Base-by-base conservation (phyloP, 768 basidiomycete species). In the Steccherinum ochraceum region DNA sequence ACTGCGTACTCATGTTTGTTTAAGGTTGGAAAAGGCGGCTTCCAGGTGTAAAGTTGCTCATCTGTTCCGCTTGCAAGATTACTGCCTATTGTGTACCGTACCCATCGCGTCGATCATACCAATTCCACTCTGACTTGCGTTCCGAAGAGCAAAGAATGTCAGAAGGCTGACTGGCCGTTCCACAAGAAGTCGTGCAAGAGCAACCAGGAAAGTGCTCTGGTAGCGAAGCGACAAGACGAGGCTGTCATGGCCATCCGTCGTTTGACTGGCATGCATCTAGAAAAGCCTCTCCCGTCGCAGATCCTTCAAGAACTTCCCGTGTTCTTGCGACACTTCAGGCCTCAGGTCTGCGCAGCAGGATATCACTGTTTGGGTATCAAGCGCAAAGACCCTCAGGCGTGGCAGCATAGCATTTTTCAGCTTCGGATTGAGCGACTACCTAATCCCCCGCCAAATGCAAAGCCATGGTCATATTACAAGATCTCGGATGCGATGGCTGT, bases 31-130 rank as follows among this genome's bases (percentile, higher is more conserved):
- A 51, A 24, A 24, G 50, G 16, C 41, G 42, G 16, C 23, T 41
- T 5, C 40, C 41, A 3, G 44, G 43, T 20, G 50, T 45, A 19
- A 40, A 40, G 44, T 43, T 51, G 10, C 24, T 24, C 18, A 41
- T 51, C 50, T 51, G 50, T 43, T 51, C 50, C 23, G 26, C 42
- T 18, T 51, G 50, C 30, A 51, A 51, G 26, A 51, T 51, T 4
- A 51, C 50, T n/a, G 12, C 50, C 5, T 51, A 51, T 21, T 51
- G 50, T 35, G 50, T 51, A 18, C 39, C 24, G 16, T 24, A 3
- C 5, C 19, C 24, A 43, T 24, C 50, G n/a, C 42, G 7, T 39
- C 30, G 30, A 35, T 35, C 30, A 35, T 16, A 7, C 7, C 16
- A 7, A 35, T 35, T 16, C 30, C 7, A 35, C 10, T 16, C 43